Evolutionary conservation across 805 yeast genomes (phyloP).

Genomic region (Saccharomycopsis sp.): DNA sequence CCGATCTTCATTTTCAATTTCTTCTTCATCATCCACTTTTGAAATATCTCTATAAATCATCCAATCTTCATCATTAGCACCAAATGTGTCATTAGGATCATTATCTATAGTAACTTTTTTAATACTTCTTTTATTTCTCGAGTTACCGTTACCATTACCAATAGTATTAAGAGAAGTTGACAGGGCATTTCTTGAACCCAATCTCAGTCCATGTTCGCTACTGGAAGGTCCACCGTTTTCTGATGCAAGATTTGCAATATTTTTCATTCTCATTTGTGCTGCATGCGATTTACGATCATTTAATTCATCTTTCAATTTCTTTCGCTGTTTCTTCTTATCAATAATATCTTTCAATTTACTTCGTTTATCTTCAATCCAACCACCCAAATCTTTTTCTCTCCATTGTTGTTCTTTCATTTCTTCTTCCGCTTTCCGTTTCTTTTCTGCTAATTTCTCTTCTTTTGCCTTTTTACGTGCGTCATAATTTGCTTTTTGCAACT

Average conservation of each 20-base stretch:
- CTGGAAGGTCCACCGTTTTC: slow-evolving; percentile 1
- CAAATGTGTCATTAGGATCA: slow-evolving; percentile 90
- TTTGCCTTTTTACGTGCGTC: slow-evolving; percentile 84
- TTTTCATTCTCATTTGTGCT: slow-evolving; percentile 88
- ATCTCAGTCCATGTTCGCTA: neutral
- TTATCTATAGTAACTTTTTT: slow-evolving; percentile 69
- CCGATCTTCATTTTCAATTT: slow-evolving; percentile 66
- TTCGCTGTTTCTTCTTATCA: slow-evolving; percentile 57
- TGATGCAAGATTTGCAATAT: slow-evolving; percentile 77
- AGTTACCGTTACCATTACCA: slow-evolving; percentile 22
- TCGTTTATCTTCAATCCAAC: slow-evolving; percentile 76
- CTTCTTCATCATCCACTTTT: slow-evolving; percentile 68
- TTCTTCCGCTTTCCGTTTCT: slow-evolving; percentile 50
- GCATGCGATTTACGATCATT: slow-evolving; percentile 86
- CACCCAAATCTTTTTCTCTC: slow-evolving; percentile 65
- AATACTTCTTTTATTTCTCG: slow-evolving; percentile 40
- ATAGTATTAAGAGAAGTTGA: slow-evolving; percentile 6
- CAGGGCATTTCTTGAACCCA: slow-evolving; percentile 2
- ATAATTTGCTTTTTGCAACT: slow-evolving; percentile 72
- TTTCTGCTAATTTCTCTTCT: slow-evolving; percentile 66
- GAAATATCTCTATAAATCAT: slow-evolving; percentile 79
- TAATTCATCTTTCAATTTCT: slow-evolving; percentile 66
- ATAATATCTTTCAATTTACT: slow-evolving; percentile 51
- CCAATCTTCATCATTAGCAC: slow-evolving; percentile 96
- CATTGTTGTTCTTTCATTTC: slow-evolving; percentile 65